Percentiles rank a stretch among this genome's conserved stretches.
Conservation (phyloP, 2,329 filamentous ascomycete species). For the Xylaria sp. region DNA sequence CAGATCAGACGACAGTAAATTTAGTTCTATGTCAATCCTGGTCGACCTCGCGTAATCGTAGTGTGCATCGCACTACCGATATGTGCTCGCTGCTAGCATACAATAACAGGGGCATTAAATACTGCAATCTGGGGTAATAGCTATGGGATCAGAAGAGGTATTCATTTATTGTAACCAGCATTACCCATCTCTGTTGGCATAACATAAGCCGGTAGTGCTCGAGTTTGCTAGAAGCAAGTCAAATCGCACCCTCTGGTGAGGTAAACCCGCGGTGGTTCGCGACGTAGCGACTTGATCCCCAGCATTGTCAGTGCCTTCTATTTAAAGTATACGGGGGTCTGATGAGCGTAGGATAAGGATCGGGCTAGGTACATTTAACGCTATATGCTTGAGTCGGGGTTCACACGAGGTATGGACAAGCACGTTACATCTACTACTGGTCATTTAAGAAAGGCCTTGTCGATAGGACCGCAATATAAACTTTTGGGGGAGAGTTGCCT, state of each 20-base stretch:
- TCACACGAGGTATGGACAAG: conserved; percentile 9
- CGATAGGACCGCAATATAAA: conserved; percentile 37
- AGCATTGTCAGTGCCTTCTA: not conserved
- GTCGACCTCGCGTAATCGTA: not conserved
- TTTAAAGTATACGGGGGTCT: not conserved
- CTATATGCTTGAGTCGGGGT: not conserved
- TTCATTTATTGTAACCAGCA: not conserved
- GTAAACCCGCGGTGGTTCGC: not conserved
- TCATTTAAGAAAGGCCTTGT: conserved; percentile 19
- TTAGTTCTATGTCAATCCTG: not conserved
- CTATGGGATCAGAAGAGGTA: not conserved
- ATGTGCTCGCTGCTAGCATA: not conserved
- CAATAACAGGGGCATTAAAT: not conserved
- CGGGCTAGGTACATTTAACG: not conserved
- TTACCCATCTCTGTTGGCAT: not conserved
- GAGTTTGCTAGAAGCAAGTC: not conserved
- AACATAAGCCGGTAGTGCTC: not conserved
- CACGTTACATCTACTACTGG: conserved; percentile 15
- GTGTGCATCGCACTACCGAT: not conserved
- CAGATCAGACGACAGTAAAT: not conserved
- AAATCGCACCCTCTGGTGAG: not conserved
- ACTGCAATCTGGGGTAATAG: not conserved
- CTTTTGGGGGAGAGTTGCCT: conserved; percentile 35
- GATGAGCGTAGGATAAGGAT: not conserved
- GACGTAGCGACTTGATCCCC: not conserved